Base-by-base conservation (phyloP, 257 asterid species). In the Mitragyna speciosa region DNA sequence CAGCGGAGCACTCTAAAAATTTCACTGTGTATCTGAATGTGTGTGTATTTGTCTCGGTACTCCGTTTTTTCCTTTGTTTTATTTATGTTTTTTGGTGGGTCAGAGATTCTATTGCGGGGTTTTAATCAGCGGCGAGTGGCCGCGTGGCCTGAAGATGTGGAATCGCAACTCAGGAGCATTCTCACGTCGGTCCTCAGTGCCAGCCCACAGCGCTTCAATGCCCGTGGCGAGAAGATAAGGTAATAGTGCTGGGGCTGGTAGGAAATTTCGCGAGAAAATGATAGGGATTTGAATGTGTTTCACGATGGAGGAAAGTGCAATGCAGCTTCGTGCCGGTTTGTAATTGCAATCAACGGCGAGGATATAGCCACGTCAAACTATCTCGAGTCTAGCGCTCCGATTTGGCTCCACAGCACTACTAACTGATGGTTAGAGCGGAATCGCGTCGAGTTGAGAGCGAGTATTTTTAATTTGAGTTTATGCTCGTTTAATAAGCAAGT, bases 141-240 rank as follows among this genome's bases (percentile, higher is more conserved):
- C 88, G 90, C 86, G 89, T 87, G 85, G 88, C 81, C 0, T 16
- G 28, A 41, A 52, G 36, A 26, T 7, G 48, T 70, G 83, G 89
- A 77, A 43, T 82, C 80, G 11, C 36, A 66, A 22, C 51, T 72
- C 20, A 12, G 56, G 45, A 41, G 65, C 39, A 49, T 36, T 63
- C 71, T 24, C 43, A 28, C 43, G 1, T 14, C 4, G 0, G 12
- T 30, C 8, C 20, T 28, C 39, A 61, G 67, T 64, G 22, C 19
- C 22, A 6, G 17, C 12, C 20, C 58, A 51, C 2, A 64, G 68
- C 2, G 36, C 19, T 28, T 64, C 17, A 64, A 15, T 67, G 49
- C 14, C 61, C 5, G 5, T 30, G n/a, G 17, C 68, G 77, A 80
- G 71, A 72, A 80, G 79, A 80, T 71, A 76, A 79, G 68, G 65